Percentiles rank a stretch among this genome's conserved stretches.
Conservation (phyloP, 176 grass and related monocot genomes). For the Calamus simplicifolius region DNA sequence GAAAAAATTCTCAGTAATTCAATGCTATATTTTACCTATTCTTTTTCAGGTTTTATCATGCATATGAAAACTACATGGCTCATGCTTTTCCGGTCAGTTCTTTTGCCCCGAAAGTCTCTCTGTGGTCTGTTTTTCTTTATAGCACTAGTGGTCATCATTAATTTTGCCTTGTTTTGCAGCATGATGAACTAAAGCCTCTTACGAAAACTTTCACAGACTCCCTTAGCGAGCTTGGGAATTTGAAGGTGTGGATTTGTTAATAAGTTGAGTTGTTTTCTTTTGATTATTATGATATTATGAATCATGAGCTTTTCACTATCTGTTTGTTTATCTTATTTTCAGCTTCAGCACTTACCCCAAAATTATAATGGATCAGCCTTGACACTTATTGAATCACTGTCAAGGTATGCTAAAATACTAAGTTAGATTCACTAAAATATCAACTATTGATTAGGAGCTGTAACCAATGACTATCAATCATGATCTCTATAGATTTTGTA, state of each 20-base stretch:
- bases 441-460: too few species aligned
- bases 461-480: too few species aligned
- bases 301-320: not conserved
- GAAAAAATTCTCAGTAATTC: too few species aligned
- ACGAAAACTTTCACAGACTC: conserved; percentile 82
- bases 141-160: conserved; percentile 24
- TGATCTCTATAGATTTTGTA: too few species aligned
- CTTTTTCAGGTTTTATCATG: conserved; percentile 95
- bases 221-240: conserved; percentile 91
- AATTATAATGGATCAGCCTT: conserved; percentile 89
- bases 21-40: conserved; percentile 21
- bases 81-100: conserved; percentile 83
- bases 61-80: conserved; percentile 96
- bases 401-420: conserved; percentile 56
- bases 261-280: conserved; percentile 33
- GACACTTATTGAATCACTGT: conserved; percentile 82
- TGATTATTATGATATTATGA: conserved; percentile 3
- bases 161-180: conserved; percentile 39
- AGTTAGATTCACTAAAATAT: conserved; percentile 6
- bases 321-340: conserved; percentile 29
- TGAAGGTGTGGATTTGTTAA: conserved; percentile 73
- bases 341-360: conserved; percentile 78
- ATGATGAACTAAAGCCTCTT: conserved; percentile 94
- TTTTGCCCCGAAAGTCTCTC: conserved; percentile 6
- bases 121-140: conserved; percentile 8